Evolutionary conservation across 495 filamentous ascomycete species (phyloP).

Genomic region (Podospora pseudoanserina): DNA sequence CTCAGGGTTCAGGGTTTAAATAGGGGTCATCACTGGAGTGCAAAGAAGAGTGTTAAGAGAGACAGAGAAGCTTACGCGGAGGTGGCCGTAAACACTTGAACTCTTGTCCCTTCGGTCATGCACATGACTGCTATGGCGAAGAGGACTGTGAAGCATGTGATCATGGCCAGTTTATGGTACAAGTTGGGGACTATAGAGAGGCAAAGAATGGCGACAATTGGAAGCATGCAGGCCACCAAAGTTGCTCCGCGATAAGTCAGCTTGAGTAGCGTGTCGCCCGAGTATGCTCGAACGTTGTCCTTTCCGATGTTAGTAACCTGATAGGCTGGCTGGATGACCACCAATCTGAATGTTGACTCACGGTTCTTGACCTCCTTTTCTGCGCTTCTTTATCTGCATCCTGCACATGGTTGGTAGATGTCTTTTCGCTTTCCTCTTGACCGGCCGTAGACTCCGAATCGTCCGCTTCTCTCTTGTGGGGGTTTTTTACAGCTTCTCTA

Average conservation of each 20-base stretch:
- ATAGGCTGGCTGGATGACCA: no score
- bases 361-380: not conserved
- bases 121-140: slow-evolving; percentile 22
- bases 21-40: no score
- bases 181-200: slow-evolving; percentile 11
- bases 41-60: no score
- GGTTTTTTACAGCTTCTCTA: not conserved
- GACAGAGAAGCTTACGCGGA: not conserved
- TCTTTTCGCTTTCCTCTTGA: not conserved
- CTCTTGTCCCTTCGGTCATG: slow-evolving; percentile 11
- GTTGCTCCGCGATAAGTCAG: slow-evolving; percentile 17
- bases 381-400: not conserved
- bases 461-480: not conserved
- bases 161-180: slow-evolving; percentile 15
- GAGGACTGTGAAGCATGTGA: slow-evolving; percentile 20
- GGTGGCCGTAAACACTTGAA: not conserved
- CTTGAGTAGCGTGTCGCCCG: slow-evolving; percentile 1
- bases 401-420: not conserved
- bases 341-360: not conserved
- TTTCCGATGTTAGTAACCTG: no score
- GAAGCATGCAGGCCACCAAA: slow-evolving; percentile 22
- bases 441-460: no score
- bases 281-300: slow-evolving; percentile 3
- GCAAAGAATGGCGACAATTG: slow-evolving; percentile 20
- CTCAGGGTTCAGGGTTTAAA: not conserved